Evolutionary conservation across 2,329 filamentous ascomycete genomes (phyloP).

Genomic region (Parafenestella ontariensis): DNA sequence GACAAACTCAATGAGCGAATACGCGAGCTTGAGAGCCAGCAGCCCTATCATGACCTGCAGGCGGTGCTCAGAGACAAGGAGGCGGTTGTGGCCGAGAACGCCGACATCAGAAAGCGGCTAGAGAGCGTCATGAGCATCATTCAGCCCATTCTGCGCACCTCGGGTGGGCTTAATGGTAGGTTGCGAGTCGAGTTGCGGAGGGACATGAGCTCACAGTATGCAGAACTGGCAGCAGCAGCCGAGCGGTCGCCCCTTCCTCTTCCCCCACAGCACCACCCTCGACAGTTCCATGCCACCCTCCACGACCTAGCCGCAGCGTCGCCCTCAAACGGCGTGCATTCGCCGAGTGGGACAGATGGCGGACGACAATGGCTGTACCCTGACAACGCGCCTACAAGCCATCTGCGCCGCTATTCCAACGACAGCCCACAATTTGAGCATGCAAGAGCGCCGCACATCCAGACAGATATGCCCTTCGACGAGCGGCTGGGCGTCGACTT

Average conservation of each 20-base stretch:
- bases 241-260: constrained; percentile 55
- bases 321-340: constrained; percentile 33
- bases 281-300: constrained; percentile 30
- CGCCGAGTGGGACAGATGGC: constrained; percentile 32
- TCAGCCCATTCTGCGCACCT: constrained; percentile 61
- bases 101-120: constrained; percentile 74
- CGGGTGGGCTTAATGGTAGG: constrained; percentile 56
- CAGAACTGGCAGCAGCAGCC: constrained; percentile 58
- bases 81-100: constrained; percentile 78
- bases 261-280: constrained; percentile 22
- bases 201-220: constrained; percentile 5
- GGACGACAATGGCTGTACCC: constrained; percentile 43
- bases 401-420: constrained; percentile 44
- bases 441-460: constrained; percentile 39
- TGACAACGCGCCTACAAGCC: constrained; percentile 40
- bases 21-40: constrained; percentile 76
- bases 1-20: constrained; percentile 76
- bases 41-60: constrained; percentile 85
- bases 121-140: constrained; percentile 69
- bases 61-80: constrained; percentile 77
- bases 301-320: constrained; percentile 28
- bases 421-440: constrained; percentile 52
- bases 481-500: constrained; percentile 78
- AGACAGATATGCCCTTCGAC: constrained; percentile 42
- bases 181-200: neutral